phyloP scores from a whole-genome alignment of 2,329 filamentous ascomycete genomes.

The Davidsoniella neocaledoniae region DNA sequence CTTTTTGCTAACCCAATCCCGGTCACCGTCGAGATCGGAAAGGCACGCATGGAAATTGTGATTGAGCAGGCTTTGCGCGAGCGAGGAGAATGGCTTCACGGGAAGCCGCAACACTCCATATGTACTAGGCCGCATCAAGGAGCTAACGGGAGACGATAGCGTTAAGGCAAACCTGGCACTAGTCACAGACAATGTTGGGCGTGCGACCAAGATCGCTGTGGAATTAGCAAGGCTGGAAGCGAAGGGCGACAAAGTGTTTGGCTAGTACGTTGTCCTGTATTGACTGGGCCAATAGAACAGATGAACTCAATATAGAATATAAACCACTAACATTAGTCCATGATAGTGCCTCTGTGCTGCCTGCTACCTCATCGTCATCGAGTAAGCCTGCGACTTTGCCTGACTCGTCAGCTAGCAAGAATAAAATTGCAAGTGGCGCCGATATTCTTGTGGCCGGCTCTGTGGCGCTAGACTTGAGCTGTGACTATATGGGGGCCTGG shows the following conservation, averaged over 20 bases:
- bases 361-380: not conserved
- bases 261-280: not conserved
- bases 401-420: too few relatives aligned
- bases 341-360: not conserved
- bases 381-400: too few relatives aligned
- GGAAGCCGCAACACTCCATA: slow-evolving; percentile 76
- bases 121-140: slow-evolving; percentile 60
- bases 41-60: slow-evolving; percentile 49
- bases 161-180: slow-evolving; percentile 57
- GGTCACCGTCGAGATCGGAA: slow-evolving; percentile 49
- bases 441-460: slow-evolving; percentile 84
- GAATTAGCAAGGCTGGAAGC: slow-evolving; percentile 26
- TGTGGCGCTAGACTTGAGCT: slow-evolving; percentile 72
- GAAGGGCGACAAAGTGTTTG: slow-evolving; percentile 5
- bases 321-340: not conserved
- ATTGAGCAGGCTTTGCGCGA: slow-evolving; percentile 53
- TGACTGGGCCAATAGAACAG: not conserved
- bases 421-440: slow-evolving; percentile 16
- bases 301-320: not conserved
- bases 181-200: slow-evolving; percentile 35
- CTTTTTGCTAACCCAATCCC: slow-evolving; percentile 84
- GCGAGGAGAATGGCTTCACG: slow-evolving; percentile 42
- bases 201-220: slow-evolving; percentile 37
- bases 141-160: slow-evolving; percentile 56
- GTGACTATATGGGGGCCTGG: slow-evolving; percentile 41